phyloP scores from a whole-genome alignment of 306 rosid species.

The Psophocarpus tetragonolobus region DNA sequence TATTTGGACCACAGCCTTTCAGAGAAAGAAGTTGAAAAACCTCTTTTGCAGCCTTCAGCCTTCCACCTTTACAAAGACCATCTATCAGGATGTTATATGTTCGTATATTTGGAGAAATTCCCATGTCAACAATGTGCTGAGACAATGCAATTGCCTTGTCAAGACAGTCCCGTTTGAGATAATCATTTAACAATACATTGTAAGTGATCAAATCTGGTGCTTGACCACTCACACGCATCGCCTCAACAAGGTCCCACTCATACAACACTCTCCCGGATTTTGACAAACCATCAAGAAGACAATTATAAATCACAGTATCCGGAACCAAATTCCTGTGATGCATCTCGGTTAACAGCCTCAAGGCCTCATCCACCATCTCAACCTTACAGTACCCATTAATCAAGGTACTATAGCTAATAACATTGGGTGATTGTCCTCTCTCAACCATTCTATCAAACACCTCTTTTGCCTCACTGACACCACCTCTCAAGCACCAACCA shows the following conservation, averaged over 20 bases:
- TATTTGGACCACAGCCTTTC: slow-evolving; percentile 36
- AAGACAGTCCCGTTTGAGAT: slow-evolving; percentile 23
- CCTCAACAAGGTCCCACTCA: slow-evolving; percentile 35
- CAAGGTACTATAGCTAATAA: slow-evolving; percentile 41
- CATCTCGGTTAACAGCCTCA: slow-evolving; percentile 31
- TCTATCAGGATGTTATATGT: slow-evolving; percentile 39
- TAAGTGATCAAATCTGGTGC: slow-evolving; percentile 41
- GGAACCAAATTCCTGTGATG: slow-evolving; percentile 36
- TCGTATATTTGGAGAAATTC: slow-evolving; percentile 38
- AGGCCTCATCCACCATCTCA: slow-evolving; percentile 41
- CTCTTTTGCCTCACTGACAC: slow-evolving; percentile 1
- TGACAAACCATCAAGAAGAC: slow-evolving; percentile 40
- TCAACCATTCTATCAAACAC: slow-evolving; percentile 36
- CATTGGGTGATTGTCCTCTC: background rate
- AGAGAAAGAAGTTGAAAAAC: slow-evolving; percentile 28
- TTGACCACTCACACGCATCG: slow-evolving; percentile 34
- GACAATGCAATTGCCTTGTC: slow-evolving; percentile 35
- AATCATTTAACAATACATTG: slow-evolving; percentile 33
- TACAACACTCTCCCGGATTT: slow-evolving; percentile 29
- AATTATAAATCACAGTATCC: slow-evolving; percentile 38
- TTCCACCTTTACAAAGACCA: slow-evolving; percentile 43
- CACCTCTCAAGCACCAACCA: slow-evolving; percentile 32
- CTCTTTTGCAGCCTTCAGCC: slow-evolving; percentile 20
- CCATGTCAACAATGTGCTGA: slow-evolving; percentile 29
- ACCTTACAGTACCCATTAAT: slow-evolving; percentile 39